Evolutionary conservation across 768 basidiomycete species (phyloP).

Genomic region (Boletales sp.): DNA sequence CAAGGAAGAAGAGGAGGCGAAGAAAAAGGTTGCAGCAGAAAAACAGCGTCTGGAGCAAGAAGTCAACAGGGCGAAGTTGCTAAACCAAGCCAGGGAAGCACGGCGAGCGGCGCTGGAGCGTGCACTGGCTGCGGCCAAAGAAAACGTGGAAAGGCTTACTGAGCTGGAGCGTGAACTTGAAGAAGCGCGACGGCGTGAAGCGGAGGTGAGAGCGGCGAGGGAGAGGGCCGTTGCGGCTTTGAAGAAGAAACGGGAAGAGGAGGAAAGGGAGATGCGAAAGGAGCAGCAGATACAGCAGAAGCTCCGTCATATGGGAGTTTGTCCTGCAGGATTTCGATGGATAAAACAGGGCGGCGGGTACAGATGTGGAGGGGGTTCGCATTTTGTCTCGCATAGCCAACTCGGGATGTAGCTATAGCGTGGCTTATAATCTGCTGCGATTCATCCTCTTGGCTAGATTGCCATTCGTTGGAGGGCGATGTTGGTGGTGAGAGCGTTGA

Average conservation of each 20-base stretch:
- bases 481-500: too few relatives aligned
- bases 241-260: slow-evolving; percentile 35
- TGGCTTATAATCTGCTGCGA: too few relatives aligned
- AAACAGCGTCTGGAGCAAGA: slow-evolving; percentile 19
- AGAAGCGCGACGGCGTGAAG: slow-evolving; percentile 28
- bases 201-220: slow-evolving; percentile 21
- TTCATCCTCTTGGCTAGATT: too few relatives aligned
- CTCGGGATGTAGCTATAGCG: slow-evolving; percentile 1
- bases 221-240: slow-evolving; percentile 25
- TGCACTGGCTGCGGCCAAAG: slow-evolving; percentile 19
- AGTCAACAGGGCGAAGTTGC: slow-evolving; percentile 9
- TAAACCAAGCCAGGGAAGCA: slow-evolving; percentile 9
- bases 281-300: slow-evolving; percentile 38
- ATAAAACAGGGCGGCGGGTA: slow-evolving; percentile 40
- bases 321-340: slow-evolving; percentile 45
- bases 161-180: slow-evolving; percentile 28
- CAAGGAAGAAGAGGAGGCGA: slow-evolving; percentile 21
- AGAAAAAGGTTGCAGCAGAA: slow-evolving; percentile 17
- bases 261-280: slow-evolving; percentile 30
- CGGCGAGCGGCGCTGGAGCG: slow-evolving; percentile 12
- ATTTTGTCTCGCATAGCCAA: slow-evolving; percentile 32
- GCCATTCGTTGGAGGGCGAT: too few relatives aligned
- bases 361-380: slow-evolving; percentile 44
- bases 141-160: slow-evolving; percentile 14
- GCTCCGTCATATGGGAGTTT: slow-evolving; percentile 47